Evolutionary conservation across 208 protist genomes (phyloP).

Genomic region (Blechomonas ayalai): DNA sequence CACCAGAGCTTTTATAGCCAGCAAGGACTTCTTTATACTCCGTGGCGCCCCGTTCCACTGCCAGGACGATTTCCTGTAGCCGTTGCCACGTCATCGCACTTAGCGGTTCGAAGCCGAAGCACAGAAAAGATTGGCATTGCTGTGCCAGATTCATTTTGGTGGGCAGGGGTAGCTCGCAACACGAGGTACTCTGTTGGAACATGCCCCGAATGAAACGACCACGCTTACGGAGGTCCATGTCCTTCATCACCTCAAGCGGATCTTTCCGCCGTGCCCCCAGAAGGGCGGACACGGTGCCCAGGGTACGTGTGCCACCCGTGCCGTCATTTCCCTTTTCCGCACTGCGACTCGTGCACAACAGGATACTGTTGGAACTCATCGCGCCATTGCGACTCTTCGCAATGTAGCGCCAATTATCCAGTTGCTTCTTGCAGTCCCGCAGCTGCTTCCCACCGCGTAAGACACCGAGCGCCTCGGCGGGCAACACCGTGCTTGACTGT

Average conservation of each 20-base stretch:
- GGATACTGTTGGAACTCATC: constrained; percentile 71
- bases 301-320: constrained; percentile 21
- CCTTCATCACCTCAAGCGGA: constrained; percentile 59
- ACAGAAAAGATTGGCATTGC: constrained; percentile 71
- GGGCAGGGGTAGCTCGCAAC: constrained; percentile 61
- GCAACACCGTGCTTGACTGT: constrained; percentile 19
- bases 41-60: constrained; percentile 45
- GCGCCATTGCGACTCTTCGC: constrained; percentile 68
- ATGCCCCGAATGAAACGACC: constrained; percentile 77
- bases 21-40: constrained; percentile 55
- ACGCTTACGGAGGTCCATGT: constrained; percentile 72
- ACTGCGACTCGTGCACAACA: constrained; percentile 30
- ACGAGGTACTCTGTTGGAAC: constrained; percentile 34
- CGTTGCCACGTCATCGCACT: constrained; percentile 49
- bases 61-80: constrained; percentile 20
- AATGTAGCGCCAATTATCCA: constrained; percentile 62
- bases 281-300: constrained; percentile 66
- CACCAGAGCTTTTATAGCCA: constrained; percentile 54
- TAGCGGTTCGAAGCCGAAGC: constrained; percentile 78
- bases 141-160: constrained; percentile 77
- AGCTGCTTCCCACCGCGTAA: constrained; percentile 37
- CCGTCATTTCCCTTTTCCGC: background rate
- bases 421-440: constrained; percentile 60
- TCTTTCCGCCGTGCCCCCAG: constrained; percentile 58
- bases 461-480: constrained; percentile 21